These are phyloP conservation scores for Vitis hybrid DNA, from an alignment of 177 flowering plant genomes.

Conservation along the genomic window DNA sequence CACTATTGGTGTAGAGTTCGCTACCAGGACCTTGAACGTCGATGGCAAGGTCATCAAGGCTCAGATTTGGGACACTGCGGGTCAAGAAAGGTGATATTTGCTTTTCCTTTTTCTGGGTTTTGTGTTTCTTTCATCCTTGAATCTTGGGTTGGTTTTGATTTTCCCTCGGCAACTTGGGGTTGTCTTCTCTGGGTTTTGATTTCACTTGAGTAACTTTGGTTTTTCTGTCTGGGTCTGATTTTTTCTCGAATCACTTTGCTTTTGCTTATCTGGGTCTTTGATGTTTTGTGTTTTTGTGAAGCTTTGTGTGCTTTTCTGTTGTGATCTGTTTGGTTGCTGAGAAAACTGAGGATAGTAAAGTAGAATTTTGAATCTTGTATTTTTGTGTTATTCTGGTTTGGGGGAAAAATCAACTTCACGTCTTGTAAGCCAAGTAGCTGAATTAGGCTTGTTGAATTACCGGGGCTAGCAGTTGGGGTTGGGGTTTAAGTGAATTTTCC, in stretches of 20 bases:
- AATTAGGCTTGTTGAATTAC: too few species aligned
- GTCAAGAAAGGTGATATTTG: conserved; percentile 40
- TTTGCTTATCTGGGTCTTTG: conserved; percentile 16
- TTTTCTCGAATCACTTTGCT: background rate
- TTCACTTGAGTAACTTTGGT: too few species aligned
- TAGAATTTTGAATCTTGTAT: too few species aligned
- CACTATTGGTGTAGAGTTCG: conserved; percentile 51
- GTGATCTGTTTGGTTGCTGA: too few species aligned
- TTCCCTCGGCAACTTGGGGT: too few species aligned
- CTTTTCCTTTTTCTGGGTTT: background rate
- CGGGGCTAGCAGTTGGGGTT: background rate
- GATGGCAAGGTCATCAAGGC: conserved; percentile 45
- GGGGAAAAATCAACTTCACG: too few species aligned
- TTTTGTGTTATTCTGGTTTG: too few species aligned
- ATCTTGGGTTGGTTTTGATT: too few species aligned
- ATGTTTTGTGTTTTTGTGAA: conserved; percentile 1
- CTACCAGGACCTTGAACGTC: conserved; percentile 40
- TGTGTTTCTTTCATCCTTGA: too few species aligned
- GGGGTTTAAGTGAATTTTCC: background rate
- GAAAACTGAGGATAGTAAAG: background rate
- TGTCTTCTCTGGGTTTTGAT: too few species aligned
- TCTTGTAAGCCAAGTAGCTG: too few species aligned
- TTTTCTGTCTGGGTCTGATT: too few species aligned
- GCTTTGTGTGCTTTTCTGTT: background rate
- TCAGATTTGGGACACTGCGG: conserved; percentile 58